Conservation (phyloP, 805 yeast genomes). For the Tetrapisispora pingtungensis region DNA sequence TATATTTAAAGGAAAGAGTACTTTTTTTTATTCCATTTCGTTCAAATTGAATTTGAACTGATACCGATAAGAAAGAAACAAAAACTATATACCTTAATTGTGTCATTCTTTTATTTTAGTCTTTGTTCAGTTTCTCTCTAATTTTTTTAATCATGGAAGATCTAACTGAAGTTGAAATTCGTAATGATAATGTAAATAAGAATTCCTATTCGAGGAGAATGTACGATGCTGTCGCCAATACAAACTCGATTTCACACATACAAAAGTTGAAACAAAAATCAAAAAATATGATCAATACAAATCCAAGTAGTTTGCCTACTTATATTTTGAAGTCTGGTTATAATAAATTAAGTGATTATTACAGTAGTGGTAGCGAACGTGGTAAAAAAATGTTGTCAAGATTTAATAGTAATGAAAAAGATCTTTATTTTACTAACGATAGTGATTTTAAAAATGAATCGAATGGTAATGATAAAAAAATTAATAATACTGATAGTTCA, state of each 20-base stretch:
- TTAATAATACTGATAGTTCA: background rate
- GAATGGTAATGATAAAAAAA: too few relatives aligned
- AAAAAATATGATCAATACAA: background rate
- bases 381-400: constrained; percentile 2
- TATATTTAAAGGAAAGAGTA: too few relatives aligned
- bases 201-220: background rate
- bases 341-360: background rate
- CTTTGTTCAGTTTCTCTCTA: too few relatives aligned
- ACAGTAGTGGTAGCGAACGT: background rate
- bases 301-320: background rate
- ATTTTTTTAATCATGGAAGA: too few relatives aligned
- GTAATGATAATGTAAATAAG: background rate
- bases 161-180: too few relatives aligned
- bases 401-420: background rate
- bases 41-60: too few relatives aligned
- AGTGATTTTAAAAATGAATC: background rate
- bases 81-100: too few relatives aligned
- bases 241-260: background rate
- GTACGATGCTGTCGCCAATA: background rate
- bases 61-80: too few relatives aligned
- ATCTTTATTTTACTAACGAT: background rate
- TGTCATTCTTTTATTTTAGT: too few relatives aligned
- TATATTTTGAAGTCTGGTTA: constrained; percentile 9
- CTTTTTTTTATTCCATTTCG: too few relatives aligned
- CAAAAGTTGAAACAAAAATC: background rate